Conservation (phyloP, 78 protist species). For the Mantamonas sphyraenae region DNA sequence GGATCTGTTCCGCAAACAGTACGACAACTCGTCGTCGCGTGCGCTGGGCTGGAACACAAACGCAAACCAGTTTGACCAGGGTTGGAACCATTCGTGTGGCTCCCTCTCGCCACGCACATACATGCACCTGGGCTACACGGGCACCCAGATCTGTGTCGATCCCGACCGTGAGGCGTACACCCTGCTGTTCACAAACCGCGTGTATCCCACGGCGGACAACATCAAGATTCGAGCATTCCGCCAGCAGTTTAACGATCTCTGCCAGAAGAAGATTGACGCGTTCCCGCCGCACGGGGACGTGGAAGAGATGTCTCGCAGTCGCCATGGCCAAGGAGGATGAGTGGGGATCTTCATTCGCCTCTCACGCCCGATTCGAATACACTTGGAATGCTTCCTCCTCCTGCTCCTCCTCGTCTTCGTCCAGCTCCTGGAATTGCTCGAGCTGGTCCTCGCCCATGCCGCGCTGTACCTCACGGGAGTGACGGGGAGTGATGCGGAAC, state of each 20-base stretch:
- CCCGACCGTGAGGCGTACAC: slow-evolving; percentile 36
- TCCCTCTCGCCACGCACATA: slow-evolving; percentile 46
- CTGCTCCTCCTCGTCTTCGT: too few relatives aligned
- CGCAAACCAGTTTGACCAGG: slow-evolving; percentile 25
- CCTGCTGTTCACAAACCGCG: slow-evolving; percentile 47
- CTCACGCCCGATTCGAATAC: too few relatives aligned
- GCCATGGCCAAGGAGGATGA: too few relatives aligned
- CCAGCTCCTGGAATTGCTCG: too few relatives aligned
- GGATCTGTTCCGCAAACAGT: slow-evolving; percentile 24
- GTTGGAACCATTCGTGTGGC: slow-evolving; percentile 42
- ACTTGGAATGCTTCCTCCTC: too few relatives aligned
- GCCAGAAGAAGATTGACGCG: too few relatives aligned
- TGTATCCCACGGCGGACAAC: slow-evolving; percentile 27
- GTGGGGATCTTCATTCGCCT: too few relatives aligned
- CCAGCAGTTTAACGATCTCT: slow-evolving; percentile 4
- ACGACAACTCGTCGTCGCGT: slow-evolving; percentile 44
- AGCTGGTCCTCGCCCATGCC: too few relatives aligned
- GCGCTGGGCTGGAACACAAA: slow-evolving; percentile 61
- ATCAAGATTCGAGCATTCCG: background rate
- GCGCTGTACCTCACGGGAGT: too few relatives aligned
- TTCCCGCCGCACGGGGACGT: too few relatives aligned
- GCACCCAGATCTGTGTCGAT: slow-evolving; percentile 65
- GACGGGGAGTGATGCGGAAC: too few relatives aligned
- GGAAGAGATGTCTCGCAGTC: too few relatives aligned
- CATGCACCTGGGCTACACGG: slow-evolving; percentile 75